Base-by-base conservation (phyloP, 1,284 basidiomycete genomes). In the Volvariella surrecta region DNA sequence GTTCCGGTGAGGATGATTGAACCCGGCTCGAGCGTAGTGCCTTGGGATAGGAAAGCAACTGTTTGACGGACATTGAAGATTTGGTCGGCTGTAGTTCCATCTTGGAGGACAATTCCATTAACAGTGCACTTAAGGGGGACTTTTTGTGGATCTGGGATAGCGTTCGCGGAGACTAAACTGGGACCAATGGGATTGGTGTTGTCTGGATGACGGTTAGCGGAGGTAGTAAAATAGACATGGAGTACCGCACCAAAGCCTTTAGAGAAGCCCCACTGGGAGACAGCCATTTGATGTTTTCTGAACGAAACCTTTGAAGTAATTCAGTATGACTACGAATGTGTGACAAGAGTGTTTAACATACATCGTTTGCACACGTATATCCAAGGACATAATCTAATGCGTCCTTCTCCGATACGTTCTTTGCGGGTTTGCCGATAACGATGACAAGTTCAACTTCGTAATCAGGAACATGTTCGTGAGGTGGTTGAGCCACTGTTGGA, bases 401-500 rank as follows among this genome's bases (percentile, higher is more conserved):
- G 3, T 91, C 74, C 0, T 67, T 73, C 52, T 85, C 82, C 0
- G 72, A 69, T 6, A 93, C 88, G 54, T 94, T 65, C 64, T 83
- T 87, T 39, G 84, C 83, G 0, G 76, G 58, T 54, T 83, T 86
- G 15, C 88, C 89, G 37, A 95, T 88, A 45, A 95, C 82, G 49
- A 94, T 74, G 30, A 79, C 86, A 10, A 96, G 66, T 55, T 96
- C 92, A 39, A 89, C 82, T 58, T 96, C 92, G 56, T 91, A 95
- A 61, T 96, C 92, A 0, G 88, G 75, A 2, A 83, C 65, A 52
- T 87, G 79, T 39, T 77, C 78, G 17, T 82, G 70, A 1, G 80
- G 71, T 18, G 89, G 89, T 52, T 82, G 76, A 1, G 79, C 77
- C 39, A 72, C 75, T 24, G 63, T 71, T 0, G 89, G 88, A 35